Evolutionary conservation across 2,329 filamentous ascomycete genomes (phyloP), one percentile per base, ranked within the genome.

Genomic region (Volutella citrinella): DNA sequence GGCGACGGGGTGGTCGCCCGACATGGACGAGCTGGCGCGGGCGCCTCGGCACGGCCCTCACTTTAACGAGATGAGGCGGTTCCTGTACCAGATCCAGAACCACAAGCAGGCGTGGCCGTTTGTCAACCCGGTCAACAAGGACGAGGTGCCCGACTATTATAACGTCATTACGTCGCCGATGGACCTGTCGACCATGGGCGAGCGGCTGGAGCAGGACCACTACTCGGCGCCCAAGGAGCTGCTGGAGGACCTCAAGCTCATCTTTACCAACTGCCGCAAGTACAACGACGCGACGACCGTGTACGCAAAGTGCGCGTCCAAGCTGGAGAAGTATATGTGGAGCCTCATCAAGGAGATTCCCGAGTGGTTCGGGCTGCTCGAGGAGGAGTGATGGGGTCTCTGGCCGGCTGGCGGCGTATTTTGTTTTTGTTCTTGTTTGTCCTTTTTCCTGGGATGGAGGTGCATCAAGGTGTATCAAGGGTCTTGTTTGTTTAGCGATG

Each of bases 81-180:
- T 98, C 7, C 82, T 98, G 46, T 95, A 94, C 62, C 87, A 95
- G 56, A 79, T 97, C 63, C 90, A 97, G 60, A 97, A 96, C 59
- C 89, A 95, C 65, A 82, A 82, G 49, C 84, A 86, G 7, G 86
- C 89, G 1, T 98, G 93, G 93, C 93, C 93, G 0, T 98, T 98
- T 70, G 76, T 93, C 19, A 79, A 88, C 17, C 91, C 93, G 1
- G 93, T 98, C 48, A 96, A 94, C 59, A 82, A 84, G 48, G 93
- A 98, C 53, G 93, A 97, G 48, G 93, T 98, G 0, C 82, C 88
- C n/a, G 93, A 98, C 61, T 98, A 98, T 66, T 97, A 97, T 69
- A 88, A 95, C 40, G 90, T 97, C 42, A 98, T 98, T 69, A 90
- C 90, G 57, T 86, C 95, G 60, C 93, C 93, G 21, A 98, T 98